Conservation (phyloP, 768 basidiomycete genomes). For the Boletus rubescentipes region DNA sequence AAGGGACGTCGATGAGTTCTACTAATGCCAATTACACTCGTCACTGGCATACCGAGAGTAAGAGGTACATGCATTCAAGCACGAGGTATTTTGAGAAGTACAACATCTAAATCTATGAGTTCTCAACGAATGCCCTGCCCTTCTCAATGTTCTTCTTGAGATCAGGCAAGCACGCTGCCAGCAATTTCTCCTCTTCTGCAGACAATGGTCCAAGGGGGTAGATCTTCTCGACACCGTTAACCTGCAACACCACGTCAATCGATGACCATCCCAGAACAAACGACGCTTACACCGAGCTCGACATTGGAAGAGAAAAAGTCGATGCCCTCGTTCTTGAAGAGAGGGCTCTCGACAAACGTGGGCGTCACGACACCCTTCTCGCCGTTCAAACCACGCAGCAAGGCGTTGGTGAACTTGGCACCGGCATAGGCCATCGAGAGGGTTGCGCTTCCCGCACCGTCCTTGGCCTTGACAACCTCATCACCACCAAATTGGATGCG, state of each 20-base stretch:
- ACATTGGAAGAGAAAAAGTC: constrained; percentile 95
- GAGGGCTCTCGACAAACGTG: constrained; percentile 86
- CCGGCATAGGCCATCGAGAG: constrained; percentile 80
- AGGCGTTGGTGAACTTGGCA: constrained; percentile 62
- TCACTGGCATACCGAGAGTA: neutral
- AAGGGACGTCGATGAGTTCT: constrained; percentile 44
- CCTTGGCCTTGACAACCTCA: constrained; percentile 98
- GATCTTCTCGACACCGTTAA: constrained; percentile 91
- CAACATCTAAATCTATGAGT: constrained; percentile 27
- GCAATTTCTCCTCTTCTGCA: constrained; percentile 78
- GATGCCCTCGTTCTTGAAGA: constrained; percentile 83
- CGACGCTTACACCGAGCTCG: constrained; percentile 78
- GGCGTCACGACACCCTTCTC: constrained; percentile 73
- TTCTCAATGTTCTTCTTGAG: constrained; percentile 98
- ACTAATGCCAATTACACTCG: neutral
- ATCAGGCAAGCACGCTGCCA: constrained; percentile 86
- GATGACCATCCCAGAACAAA: neutral
- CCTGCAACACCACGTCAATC: constrained; percentile 37
- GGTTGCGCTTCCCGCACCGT: constrained; percentile 74
- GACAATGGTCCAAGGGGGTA: constrained; percentile 78
- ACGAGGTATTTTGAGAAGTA: constrained; percentile 22
- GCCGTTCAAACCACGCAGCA: constrained; percentile 63
- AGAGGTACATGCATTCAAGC: constrained; percentile 9
- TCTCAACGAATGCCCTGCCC: constrained; percentile 75
- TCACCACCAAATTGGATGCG: constrained; percentile 98